Evolutionary conservation across 768 basidiomycete genomes (phyloP).

Genomic region (Stropharia rugosoannulata): DNA sequence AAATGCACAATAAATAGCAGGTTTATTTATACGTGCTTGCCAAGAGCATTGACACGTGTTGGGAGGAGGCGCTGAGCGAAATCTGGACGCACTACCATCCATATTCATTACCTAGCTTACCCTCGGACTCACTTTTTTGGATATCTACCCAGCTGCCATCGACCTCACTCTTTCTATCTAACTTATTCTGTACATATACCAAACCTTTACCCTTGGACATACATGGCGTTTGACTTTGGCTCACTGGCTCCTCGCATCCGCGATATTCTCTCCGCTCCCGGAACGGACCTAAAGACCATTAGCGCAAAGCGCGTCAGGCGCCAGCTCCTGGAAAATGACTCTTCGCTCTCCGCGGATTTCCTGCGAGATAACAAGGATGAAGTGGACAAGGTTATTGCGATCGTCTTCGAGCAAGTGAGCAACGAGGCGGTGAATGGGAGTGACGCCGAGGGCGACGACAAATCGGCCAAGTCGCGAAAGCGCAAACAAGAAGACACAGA

Average conservation of each 20-base stretch:
- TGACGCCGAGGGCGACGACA: slow-evolving; percentile 23
- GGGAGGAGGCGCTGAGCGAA: not conserved
- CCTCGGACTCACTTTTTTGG: slow-evolving; percentile 10
- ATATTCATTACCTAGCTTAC: slow-evolving; percentile 7
- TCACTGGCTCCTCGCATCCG: slow-evolving; percentile 62
- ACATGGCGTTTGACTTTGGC: slow-evolving; percentile 53
- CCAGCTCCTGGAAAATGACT: slow-evolving; percentile 54
- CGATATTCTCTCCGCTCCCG: slow-evolving; percentile 73
- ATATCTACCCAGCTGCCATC: slow-evolving; percentile 1
- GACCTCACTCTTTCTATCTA: slow-evolving; percentile 9
- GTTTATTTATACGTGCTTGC: slow-evolving; percentile 5
- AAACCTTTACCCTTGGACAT: slow-evolving; percentile 6
- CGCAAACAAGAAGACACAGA: slow-evolving; percentile 36
- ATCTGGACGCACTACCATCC: slow-evolving; percentile 11
- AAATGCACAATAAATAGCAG: not conserved
- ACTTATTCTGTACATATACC: slow-evolving; percentile 24
- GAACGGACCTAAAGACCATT: slow-evolving; percentile 74
- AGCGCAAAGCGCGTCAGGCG: slow-evolving; percentile 89
- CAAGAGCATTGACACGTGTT: slow-evolving; percentile 2
- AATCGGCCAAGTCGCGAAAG: slow-evolving; percentile 29
- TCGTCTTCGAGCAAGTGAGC: slow-evolving; percentile 63
- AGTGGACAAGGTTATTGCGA: slow-evolving; percentile 68
- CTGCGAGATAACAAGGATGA: slow-evolving; percentile 67
- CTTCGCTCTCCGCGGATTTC: slow-evolving; percentile 53
- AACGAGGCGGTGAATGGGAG: slow-evolving; percentile 23